These are phyloP conservation scores for Paxillus ammoniavirescens DNA, from an alignment of 768 basidiomycete species.

Conservation along the genomic window DNA sequence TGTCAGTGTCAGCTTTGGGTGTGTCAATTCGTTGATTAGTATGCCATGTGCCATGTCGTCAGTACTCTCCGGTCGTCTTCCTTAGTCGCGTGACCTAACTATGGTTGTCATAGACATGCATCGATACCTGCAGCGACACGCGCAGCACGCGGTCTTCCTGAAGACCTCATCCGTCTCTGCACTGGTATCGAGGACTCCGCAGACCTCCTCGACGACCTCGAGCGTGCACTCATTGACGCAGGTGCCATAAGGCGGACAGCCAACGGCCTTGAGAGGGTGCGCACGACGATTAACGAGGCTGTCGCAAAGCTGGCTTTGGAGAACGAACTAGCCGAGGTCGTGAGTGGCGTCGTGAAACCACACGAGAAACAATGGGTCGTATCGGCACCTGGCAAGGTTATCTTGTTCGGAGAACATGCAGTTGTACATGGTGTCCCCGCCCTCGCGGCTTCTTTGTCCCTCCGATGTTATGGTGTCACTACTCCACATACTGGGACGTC, in stretches of 20 bases:
- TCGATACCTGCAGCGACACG: slow-evolving; percentile 96
- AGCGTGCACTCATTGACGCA: slow-evolving; percentile 86
- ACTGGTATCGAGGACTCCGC: slow-evolving; percentile 96
- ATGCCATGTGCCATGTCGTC: slow-evolving; percentile 99
- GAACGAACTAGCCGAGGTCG: slow-evolving; percentile 15
- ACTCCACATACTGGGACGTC: slow-evolving; percentile 63
- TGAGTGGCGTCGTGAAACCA: slow-evolving; percentile 5
- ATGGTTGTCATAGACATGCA: slow-evolving; percentile 62
- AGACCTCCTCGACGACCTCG: slow-evolving; percentile 93
- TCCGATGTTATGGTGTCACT: slow-evolving; percentile 89
- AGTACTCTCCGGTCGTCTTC: slow-evolving; percentile 36
- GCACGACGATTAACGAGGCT: slow-evolving; percentile 54
- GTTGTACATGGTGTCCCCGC: slow-evolving; percentile 98
- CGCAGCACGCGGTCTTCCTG: slow-evolving; percentile 95
- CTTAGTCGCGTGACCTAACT: not conserved
- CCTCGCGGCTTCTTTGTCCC: slow-evolving; percentile 90
- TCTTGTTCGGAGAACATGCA: slow-evolving; percentile 97
- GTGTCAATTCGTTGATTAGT: slow-evolving; percentile 95
- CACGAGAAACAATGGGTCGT: slow-evolving; percentile 72
- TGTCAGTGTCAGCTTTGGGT: slow-evolving; percentile 97
- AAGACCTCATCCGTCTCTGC: slow-evolving; percentile 96
- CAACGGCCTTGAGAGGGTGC: slow-evolving; percentile 39
- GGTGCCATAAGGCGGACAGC: slow-evolving; percentile 74
- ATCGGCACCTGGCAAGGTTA: slow-evolving; percentile 96
- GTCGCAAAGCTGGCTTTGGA: slow-evolving; percentile 63